Evolutionary conservation across 352 stramenopile genomes (phyloP).

Genomic region (Globisporangium viniferum): DNA sequence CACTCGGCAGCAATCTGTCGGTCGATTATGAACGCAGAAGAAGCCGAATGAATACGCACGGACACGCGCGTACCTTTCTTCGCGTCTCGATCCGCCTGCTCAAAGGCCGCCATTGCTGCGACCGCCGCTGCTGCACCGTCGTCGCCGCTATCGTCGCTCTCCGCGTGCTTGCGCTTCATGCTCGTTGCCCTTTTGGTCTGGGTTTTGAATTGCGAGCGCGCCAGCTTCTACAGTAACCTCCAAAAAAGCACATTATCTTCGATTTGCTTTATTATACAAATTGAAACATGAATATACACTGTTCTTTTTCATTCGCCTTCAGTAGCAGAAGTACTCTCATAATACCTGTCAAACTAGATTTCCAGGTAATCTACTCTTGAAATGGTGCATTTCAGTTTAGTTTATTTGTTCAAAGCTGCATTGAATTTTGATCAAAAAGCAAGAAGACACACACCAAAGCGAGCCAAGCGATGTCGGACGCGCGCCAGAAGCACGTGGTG

Average conservation of each 20-base stretch:
- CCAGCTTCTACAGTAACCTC: too few species aligned
- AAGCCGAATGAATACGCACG: not conserved
- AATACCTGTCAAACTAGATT: too few species aligned
- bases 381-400: too few species aligned
- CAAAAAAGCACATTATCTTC: too few species aligned
- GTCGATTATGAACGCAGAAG: not conserved
- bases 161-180: constrained; percentile 30
- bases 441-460: not conserved
- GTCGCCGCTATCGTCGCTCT: not conserved
- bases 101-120: constrained; percentile 4
- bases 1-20: not conserved
- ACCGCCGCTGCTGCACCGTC: not conserved
- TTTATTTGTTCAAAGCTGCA: too few species aligned
- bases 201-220: not conserved
- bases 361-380: too few species aligned
- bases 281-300: too few species aligned
- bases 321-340: too few species aligned
- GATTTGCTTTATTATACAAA: too few species aligned
- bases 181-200: not conserved
- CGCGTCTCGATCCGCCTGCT: constrained; percentile 3
- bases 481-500: constrained; percentile 72
- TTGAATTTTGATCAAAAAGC: too few species aligned
- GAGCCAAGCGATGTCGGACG: constrained; percentile 60
- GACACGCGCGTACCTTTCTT: not conserved
- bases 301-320: too few species aligned